Percentiles rank a stretch among this genome's conserved stretches.
These are phyloP conservation scores for Solanum hybrid DNA, from an alignment of 305 asterid genomes.

Conservation along the genomic window DNA sequence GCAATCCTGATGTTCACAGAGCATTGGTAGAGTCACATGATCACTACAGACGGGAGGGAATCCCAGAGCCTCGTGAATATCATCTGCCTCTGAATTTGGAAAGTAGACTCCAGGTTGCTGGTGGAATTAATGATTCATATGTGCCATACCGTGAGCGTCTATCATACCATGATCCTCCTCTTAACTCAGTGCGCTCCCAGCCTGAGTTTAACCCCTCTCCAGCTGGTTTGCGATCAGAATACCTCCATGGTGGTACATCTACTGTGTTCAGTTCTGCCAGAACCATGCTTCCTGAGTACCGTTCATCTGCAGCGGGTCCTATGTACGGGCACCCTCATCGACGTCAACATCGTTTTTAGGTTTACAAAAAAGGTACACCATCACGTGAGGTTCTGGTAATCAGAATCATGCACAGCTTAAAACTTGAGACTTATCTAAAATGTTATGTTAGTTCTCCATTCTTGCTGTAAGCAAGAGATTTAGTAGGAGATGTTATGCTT, in stretches of 20 bases:
- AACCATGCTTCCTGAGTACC: slow-evolving; percentile 7
- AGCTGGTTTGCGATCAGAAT: slow-evolving; percentile 18
- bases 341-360: background rate
- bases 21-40: slow-evolving; percentile 9
- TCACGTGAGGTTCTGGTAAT: background rate
- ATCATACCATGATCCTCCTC: slow-evolving; percentile 18
- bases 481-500: background rate
- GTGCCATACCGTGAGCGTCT: slow-evolving; percentile 22
- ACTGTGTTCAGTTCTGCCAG: slow-evolving; percentile 10
- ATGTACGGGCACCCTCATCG: slow-evolving; percentile 2
- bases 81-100: slow-evolving; percentile 9
- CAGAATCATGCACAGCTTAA: background rate
- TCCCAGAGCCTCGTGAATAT: slow-evolving; percentile 15
- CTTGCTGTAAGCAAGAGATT: background rate
- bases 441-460: background rate
- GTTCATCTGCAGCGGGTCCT: background rate
- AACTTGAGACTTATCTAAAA: background rate
- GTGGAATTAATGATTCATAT: slow-evolving; percentile 21
- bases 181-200: background rate
- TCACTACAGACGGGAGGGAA: slow-evolving; percentile 23
- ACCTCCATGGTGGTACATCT: background rate
- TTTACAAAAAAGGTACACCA: background rate
- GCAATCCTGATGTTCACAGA: slow-evolving; percentile 14
- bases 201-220: slow-evolving; percentile 4
- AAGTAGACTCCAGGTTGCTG: background rate